Conservation (phyloP, 176 grass and related monocot genomes). For the Rhynchospora tenuis region DNA sequence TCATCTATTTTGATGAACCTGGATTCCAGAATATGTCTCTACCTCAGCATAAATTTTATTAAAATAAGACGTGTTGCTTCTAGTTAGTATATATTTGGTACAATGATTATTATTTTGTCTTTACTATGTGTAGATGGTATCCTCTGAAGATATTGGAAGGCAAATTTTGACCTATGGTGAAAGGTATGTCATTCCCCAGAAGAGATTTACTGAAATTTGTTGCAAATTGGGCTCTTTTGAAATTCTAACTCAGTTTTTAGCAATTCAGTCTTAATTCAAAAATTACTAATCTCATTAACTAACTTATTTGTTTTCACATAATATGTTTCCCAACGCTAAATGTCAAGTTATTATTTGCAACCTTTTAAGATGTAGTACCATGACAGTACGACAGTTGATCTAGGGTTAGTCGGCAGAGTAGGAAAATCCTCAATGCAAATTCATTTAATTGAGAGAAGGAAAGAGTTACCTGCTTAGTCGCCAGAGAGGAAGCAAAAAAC, state of each 20-base stretch:
- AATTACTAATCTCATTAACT: not conserved
- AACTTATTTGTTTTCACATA: not conserved
- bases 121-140: slow-evolving; percentile 35
- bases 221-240: not conserved
- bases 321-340: not conserved
- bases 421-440: too few relatives aligned
- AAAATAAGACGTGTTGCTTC: not conserved
- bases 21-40: slow-evolving; percentile 57
- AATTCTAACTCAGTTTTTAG: not conserved
- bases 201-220: not conserved
- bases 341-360: not conserved
- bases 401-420: too few relatives aligned
- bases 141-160: slow-evolving; percentile 68
- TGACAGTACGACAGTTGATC: too few relatives aligned
- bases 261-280: not conserved
- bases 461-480: too few relatives aligned
- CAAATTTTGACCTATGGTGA: slow-evolving; percentile 89
- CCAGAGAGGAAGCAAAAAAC: too few relatives aligned
- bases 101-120: not conserved
- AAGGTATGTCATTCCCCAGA: slow-evolving; percentile 40
- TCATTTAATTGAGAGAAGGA: too few relatives aligned
- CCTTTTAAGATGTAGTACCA: not conserved
- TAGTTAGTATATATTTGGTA: not conserved
- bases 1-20: slow-evolving; percentile 58
- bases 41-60: not conserved